Evolutionary conservation across 2,329 filamentous ascomycete species (phyloP).

Genomic region (Dactylonectria macrodidyma): DNA sequence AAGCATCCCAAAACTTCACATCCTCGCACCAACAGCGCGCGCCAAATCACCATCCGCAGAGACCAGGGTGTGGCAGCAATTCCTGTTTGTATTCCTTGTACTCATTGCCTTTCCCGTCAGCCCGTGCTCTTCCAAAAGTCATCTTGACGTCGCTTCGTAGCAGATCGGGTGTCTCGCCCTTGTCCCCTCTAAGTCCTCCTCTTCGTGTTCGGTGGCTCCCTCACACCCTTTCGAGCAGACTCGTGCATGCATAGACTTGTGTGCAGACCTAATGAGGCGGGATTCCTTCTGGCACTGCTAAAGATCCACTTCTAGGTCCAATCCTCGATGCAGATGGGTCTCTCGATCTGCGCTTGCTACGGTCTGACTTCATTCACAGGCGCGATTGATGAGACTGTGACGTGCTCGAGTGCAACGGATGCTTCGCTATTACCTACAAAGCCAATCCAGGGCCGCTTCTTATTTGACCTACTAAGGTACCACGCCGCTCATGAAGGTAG

Average conservation of each 20-base stretch:
- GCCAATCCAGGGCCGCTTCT: neutral
- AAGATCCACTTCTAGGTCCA: slow-evolving; percentile 12
- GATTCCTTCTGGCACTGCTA: slow-evolving; percentile 4
- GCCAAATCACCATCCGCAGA: slow-evolving; percentile 20
- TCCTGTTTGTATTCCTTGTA: neutral
- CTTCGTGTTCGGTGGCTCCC: slow-evolving; percentile 53
- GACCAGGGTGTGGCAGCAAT: slow-evolving; percentile 10
- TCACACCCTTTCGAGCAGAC: slow-evolving; percentile 47
- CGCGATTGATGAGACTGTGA: neutral
- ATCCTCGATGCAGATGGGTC: slow-evolving; percentile 19
- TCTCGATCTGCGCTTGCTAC: slow-evolving; percentile 10
- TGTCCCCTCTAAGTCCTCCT: slow-evolving; percentile 31
- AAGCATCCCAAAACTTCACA: slow-evolving; percentile 3
- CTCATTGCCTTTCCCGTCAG: too few species aligned
- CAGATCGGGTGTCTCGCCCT: slow-evolving; percentile 26
- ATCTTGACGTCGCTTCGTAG: slow-evolving; percentile 31
- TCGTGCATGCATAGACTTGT: slow-evolving; percentile 9
- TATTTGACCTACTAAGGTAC: neutral
- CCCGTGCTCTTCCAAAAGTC: slow-evolving; percentile 12
- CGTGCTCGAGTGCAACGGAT: neutral
- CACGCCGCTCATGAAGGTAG: neutral
- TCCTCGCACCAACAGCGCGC: neutral
- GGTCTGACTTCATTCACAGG: slow-evolving; percentile 8
- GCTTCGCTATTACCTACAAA: neutral
- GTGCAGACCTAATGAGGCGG: slow-evolving; percentile 15